A percentile compares a stretch with the other conserved stretches of the same genome.
Evolutionary conservation across 352 stramenopile genomes (phyloP).

Genomic region (Globisporangium megalacanthum): DNA sequence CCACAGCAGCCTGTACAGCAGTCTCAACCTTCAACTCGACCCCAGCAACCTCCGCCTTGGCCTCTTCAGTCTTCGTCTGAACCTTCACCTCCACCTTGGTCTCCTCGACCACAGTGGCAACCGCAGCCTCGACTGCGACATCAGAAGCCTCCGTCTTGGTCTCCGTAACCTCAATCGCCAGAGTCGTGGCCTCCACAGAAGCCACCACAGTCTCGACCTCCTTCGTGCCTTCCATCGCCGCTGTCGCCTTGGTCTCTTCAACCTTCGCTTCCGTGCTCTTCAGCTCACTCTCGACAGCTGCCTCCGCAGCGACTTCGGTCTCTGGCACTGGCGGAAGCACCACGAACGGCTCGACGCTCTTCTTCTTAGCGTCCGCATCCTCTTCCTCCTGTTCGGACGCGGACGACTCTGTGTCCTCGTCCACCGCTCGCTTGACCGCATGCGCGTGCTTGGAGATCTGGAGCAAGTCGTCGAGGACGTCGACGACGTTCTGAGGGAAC

Average conservation of each 20-base stretch:
- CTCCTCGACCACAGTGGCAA: background rate
- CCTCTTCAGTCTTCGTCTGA: background rate
- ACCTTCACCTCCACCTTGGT: background rate
- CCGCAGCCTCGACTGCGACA: background rate
- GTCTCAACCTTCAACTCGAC: background rate
- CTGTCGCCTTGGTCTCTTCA: background rate
- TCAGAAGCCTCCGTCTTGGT: background rate
- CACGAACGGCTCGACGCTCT: background rate
- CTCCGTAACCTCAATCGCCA: no score
- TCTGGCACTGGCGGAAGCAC: background rate
- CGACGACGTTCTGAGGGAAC: constrained; percentile 31
- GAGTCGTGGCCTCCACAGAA: background rate
- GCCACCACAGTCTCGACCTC: background rate
- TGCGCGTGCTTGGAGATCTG: constrained; percentile 35
- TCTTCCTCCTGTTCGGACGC: constrained; percentile 14
- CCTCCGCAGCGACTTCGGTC: background rate
- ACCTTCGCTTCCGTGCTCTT: background rate
- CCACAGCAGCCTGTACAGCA: background rate
- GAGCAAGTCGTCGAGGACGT: constrained; percentile 49
- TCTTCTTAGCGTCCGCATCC: constrained; percentile 1
- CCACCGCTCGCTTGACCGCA: constrained; percentile 9
- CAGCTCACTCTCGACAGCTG: background rate
- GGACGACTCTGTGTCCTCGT: constrained; percentile 11
- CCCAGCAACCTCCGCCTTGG: constrained; percentile 7
- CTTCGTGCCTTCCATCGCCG: background rate